Conservation (phyloP, 352 stramenopile genomes). For the Pythium phragmiticola region DNA sequence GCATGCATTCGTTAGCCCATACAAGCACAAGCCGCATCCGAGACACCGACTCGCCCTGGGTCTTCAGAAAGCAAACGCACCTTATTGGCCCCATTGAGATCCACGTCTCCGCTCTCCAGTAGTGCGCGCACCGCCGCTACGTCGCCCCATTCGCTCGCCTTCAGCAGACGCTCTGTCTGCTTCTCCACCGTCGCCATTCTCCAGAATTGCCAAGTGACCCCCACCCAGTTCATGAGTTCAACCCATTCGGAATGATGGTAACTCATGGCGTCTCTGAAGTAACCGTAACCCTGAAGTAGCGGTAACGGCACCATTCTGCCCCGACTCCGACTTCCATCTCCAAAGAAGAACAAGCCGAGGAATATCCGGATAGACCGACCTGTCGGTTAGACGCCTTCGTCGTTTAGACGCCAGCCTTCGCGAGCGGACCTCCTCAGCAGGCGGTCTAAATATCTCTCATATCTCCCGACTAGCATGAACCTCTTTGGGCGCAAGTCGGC, state of each 20-base stretch:
- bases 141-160: too few species aligned
- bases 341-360: neutral
- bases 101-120: too few species aligned
- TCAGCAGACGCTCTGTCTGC: too few species aligned
- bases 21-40: too few species aligned
- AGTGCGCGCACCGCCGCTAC: too few species aligned
- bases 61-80: too few species aligned
- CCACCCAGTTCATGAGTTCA: neutral
- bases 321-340: neutral
- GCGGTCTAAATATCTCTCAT: constrained; percentile 11
- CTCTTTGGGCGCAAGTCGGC: constrained; percentile 83
- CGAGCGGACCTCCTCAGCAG: neutral
- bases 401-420: neutral
- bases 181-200: too few species aligned
- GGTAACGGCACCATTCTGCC: neutral
- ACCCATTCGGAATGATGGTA: constrained; percentile 1
- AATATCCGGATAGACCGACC: neutral
- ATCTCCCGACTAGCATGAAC: constrained; percentile 54
- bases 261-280: neutral
- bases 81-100: too few species aligned
- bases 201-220: too few species aligned
- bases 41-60: too few species aligned
- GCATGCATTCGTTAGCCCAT: too few species aligned
- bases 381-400: neutral
- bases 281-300: neutral